A percentile compares a stretch with the other conserved stretches of the same genome.
Conservation (phyloP, 1,284 basidiomycete genomes). For the Cutaneotrichosporon spelunceum region DNA sequence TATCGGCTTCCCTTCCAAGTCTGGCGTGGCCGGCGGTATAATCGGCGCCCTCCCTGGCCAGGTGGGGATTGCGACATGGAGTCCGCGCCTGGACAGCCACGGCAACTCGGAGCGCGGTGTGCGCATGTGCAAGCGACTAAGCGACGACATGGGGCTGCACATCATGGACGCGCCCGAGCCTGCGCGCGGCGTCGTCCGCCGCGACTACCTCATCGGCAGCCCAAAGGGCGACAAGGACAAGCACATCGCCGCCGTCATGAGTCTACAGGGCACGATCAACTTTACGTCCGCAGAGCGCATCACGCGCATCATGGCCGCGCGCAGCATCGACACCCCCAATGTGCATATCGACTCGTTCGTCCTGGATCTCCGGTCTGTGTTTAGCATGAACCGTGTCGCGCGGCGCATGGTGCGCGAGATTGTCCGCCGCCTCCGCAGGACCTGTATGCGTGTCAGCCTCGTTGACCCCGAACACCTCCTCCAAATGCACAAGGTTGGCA, state of each 20-base stretch:
- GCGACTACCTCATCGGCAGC: conserved; percentile 19
- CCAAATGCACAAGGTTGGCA: conserved; percentile 1
- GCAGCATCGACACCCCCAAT: conserved; percentile 2
- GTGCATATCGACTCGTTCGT: conserved; percentile 13
- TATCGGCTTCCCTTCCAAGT: conserved; percentile 22
- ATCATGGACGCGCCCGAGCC: conserved; percentile 24
- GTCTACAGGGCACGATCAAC: conserved; percentile 23
- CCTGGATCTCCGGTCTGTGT: conserved; percentile 20
- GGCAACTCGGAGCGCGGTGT: conserved; percentile 22
- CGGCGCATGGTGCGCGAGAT: conserved; percentile 21
- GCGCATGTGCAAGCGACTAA: conserved; percentile 15
- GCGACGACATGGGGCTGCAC: conserved; percentile 28
- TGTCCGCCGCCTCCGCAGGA: conserved; percentile 11
- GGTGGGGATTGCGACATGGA: conserved; percentile 22
- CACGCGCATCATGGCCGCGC: conserved; percentile 15
- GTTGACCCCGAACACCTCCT: conserved; percentile 22
- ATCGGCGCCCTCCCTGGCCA: conserved; percentile 21
- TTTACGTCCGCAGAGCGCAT: conserved; percentile 24
- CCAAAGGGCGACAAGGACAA: conserved; percentile 2
- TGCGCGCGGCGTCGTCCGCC: conserved; percentile 17
- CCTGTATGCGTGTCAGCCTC: conserved; percentile 9
- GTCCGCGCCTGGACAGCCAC: conserved; percentile 17
- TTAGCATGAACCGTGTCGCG: conserved; percentile 16
- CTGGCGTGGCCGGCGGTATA: conserved; percentile 23
- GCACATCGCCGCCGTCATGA: conserved; percentile 13